Evolutionary conservation across 2,329 filamentous ascomycete species (phyloP), one percentile per base, ranked within the genome.

Genomic region (Neofusicoccum kwambonambiense): DNA sequence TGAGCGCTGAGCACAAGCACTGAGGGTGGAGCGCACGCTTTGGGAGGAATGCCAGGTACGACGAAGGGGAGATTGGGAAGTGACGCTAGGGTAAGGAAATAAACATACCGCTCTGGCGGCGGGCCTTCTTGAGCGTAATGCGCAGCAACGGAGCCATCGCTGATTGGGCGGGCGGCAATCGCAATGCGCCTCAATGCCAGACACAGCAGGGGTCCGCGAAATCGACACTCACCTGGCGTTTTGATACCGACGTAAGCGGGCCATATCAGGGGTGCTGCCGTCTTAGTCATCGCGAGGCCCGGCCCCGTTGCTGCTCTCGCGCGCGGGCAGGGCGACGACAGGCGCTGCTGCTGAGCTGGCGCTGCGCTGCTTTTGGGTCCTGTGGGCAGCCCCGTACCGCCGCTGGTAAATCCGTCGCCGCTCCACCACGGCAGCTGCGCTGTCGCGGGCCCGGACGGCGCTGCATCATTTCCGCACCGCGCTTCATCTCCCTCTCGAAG

Each of bases 41-140:
- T 45, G 61, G 42, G 61, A 41, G 62, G 41, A 64, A 56, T 56
- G 62, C 51, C 42, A 64, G 61, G 61, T 9, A 44, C 50, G 39
- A 62, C 19, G 58, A 62, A 60, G 42, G 62, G 39, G 51, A 64
- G 51, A 64, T 64, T 64, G 62, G 39, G 31, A 63, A 19, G 47
- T 54, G 50, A 39, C 62, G 50, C 42, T 62, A 50, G 58, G 58
- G 58, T 51, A 62, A 62, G 50, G 62, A 52, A 56, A 54, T 64
- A 64, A 64, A 64, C 50, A 62, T 62, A 62, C 58, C 58, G 58
- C 56, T 45, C 42, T n/a, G 34, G 42, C 56, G 42, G 27, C 56
- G 56, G 56, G 42, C 44, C 56, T 37, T 60, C 56, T 37, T 47
- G 41, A 60, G 56, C 42, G 56, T 60, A 60, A 60, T 60, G 56